phyloP scores from a whole-genome alignment of 129 eudicot genomes.

The Apium graveolens region DNA sequence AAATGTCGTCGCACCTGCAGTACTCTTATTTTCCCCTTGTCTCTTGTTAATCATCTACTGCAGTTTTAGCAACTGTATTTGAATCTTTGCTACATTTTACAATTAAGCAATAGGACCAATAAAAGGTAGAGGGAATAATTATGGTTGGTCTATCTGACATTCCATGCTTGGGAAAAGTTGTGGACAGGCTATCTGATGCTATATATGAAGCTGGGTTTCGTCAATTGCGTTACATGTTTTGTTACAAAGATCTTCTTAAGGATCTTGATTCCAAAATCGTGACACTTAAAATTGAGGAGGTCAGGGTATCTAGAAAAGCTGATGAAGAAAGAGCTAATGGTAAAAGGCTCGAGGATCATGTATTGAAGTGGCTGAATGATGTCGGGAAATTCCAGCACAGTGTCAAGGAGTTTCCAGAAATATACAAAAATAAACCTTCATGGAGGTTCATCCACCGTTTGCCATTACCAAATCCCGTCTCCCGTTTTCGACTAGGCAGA shows the following conservation, averaged over 20 bases:
- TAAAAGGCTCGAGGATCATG: constrained; percentile 3
- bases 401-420: not conserved
- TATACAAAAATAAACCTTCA: not conserved
- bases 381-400: not conserved
- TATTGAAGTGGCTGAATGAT: not conserved
- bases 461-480: not conserved
- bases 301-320: not conserved
- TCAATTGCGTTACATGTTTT: not conserved
- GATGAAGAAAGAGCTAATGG: not conserved
- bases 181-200: not conserved
- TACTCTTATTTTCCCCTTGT: not conserved
- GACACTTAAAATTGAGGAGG: not conserved
- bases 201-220: not conserved
- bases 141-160: constrained; percentile 2
- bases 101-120: too few species aligned
- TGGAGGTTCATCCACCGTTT: not conserved
- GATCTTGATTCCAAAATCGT: not conserved
- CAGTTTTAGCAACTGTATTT: too few species aligned
- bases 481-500: constrained; percentile 1
- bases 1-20: not conserved
- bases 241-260: not conserved
- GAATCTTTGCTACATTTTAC: too few species aligned
- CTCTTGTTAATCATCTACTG: too few species aligned
- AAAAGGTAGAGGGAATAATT: not conserved
- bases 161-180: not conserved